Evolutionary conservation across 2,329 filamentous ascomycete species (phyloP), one percentile per base, ranked within the genome.

Genomic region (Botrytis aclada): DNA sequence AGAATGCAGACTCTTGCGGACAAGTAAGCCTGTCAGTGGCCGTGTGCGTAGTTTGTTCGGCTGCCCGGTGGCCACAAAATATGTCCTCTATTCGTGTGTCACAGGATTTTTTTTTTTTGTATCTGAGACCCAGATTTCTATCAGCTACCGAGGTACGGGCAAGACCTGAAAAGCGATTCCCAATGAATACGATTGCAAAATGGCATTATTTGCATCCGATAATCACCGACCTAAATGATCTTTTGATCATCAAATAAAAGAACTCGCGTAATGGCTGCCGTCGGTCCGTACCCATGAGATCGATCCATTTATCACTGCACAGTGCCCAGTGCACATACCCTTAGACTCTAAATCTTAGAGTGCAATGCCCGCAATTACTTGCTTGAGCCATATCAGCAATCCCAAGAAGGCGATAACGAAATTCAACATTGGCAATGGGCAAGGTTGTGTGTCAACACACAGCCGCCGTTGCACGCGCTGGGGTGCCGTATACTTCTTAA

Each of bases 381-480:
- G 37, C n/a, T 58, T 69, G 14, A 41, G n/a, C 37, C 43, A 62
- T 45, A 41, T 45, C 39, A 32, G 29, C 18, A n/a, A 34, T 18
- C 25, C 41, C n/a, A 45, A 16, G 37, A 22, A 45, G 43, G n/a
- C 45, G 47, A 58, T 54, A 71, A 63, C 16, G 7, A 70, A 10
- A 18, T 61, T 32, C 18, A 45, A 45, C 29, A 43, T 58, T 16
- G 34, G 22, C 22, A 25, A 58, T 34, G 32, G 29, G 65, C 70
- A 71, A 71, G 47, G 61, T 54, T 66, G 60, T 66, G 45, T 66
- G 29, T 66, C 70, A 71, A 34, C 47, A 66, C 37, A 32, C 61
- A 71, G 70, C 61, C 70, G 69, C 69, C 60, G 61, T 51, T 54
- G 61, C 45, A 66, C 61, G 39, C n/a, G 70, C 70, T 69, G 51